phyloP scores from a whole-genome alignment of 1,284 basidiomycete genomes.

The Serendipita sp. region DNA sequence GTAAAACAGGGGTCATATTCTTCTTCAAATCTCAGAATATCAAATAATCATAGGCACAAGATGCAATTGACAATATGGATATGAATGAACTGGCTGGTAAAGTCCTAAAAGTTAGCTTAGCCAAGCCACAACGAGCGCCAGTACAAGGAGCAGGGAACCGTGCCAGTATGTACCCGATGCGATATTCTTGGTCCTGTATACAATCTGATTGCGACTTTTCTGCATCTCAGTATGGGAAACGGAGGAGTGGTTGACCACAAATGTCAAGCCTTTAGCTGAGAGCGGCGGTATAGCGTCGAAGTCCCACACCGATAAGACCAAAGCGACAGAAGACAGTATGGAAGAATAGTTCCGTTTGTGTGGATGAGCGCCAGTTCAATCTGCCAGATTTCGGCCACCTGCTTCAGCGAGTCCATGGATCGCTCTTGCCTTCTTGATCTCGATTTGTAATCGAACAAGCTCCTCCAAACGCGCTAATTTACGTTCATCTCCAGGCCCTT shows the following conservation, averaged over 20 bases:
- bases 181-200: neutral
- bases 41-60: slow-evolving; percentile 37
- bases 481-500: slow-evolving; percentile 65
- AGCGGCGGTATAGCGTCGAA: slow-evolving; percentile 41
- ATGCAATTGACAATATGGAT: slow-evolving; percentile 83
- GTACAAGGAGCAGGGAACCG: slow-evolving; percentile 53
- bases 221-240: slow-evolving; percentile 62
- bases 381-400: neutral
- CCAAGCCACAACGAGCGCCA: slow-evolving; percentile 53
- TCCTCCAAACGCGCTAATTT: slow-evolving; percentile 83
- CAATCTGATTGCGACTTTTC: slow-evolving; percentile 1
- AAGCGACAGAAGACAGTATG: slow-evolving; percentile 33
- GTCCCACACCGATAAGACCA: slow-evolving; percentile 15
- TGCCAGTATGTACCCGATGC: slow-evolving; percentile 38
- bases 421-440: slow-evolving; percentile 68
- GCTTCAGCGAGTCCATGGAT: neutral
- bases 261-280: slow-evolving; percentile 55
- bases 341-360: slow-evolving; percentile 31
- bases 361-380: neutral
- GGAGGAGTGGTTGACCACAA: slow-evolving; percentile 64
- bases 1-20: neutral
- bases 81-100: slow-evolving; percentile 61
- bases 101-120: slow-evolving; percentile 64
- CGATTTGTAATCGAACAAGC: slow-evolving; percentile 79
- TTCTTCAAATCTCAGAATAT: neutral